phyloP scores from a whole-genome alignment of 345 rosid genomes.

The Corchorus capsularis region DNA sequence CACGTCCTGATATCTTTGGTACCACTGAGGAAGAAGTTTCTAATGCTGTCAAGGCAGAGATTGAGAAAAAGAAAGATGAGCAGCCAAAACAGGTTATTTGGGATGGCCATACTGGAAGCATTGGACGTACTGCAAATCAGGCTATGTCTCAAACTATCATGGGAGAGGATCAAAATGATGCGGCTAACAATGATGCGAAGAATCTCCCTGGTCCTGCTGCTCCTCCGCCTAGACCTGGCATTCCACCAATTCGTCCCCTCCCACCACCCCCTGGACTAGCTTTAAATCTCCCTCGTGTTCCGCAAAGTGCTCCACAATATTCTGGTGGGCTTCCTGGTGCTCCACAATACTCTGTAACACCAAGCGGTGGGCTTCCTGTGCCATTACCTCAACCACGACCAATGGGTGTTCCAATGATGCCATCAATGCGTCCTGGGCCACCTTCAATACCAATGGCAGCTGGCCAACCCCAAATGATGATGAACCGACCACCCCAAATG shows the following conservation, averaged over 20 bases:
- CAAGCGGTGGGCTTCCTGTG: slow-evolving; percentile 46
- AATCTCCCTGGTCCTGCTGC: slow-evolving; percentile 87
- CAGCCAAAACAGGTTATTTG: slow-evolving; percentile 92
- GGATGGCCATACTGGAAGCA: slow-evolving; percentile 95
- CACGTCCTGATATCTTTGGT: slow-evolving; percentile 92
- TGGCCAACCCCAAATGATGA: slow-evolving; percentile 64
- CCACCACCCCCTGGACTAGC: slow-evolving; percentile 89
- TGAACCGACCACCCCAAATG: slow-evolving; percentile 62
- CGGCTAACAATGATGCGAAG: slow-evolving; percentile 38
- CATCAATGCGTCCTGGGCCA: slow-evolving; percentile 51
- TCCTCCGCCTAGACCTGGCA: slow-evolving; percentile 75
- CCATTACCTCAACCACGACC: slow-evolving; percentile 60
- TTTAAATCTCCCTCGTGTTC: slow-evolving; percentile 74
- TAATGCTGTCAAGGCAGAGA: slow-evolving; percentile 91
- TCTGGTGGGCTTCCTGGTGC: slow-evolving; percentile 49
- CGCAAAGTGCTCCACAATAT: slow-evolving; percentile 54
- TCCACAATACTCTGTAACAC: slow-evolving; percentile 47
- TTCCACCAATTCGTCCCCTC: slow-evolving; percentile 65
- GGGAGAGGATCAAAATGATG: slow-evolving; percentile 63
- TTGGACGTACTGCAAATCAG: slow-evolving; percentile 89
- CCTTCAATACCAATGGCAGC: slow-evolving; percentile 59
- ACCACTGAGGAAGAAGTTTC: slow-evolving; percentile 97
- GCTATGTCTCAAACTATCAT: slow-evolving; percentile 67
- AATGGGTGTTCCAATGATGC: slow-evolving; percentile 64
- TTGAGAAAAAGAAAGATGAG: slow-evolving; percentile 91